Percentiles rank a stretch among this genome's conserved stretches.
Evolutionary conservation across 2,329 filamentous ascomycete genomes (phyloP).

Genomic region (Stemphylium lycopersici): DNA sequence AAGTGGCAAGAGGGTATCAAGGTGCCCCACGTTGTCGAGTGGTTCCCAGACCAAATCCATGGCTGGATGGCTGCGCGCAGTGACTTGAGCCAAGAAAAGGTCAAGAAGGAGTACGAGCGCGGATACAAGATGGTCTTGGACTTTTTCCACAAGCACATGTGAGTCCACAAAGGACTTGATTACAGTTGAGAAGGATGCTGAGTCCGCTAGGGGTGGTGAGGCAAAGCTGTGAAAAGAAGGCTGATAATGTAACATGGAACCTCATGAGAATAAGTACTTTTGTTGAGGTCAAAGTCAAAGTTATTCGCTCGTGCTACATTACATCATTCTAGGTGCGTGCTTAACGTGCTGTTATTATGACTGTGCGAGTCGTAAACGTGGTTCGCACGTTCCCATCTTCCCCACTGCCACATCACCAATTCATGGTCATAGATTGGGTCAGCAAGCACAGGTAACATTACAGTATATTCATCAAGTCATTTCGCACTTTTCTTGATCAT

Average conservation of each 20-base stretch:
- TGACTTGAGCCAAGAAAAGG: conserved; percentile 55
- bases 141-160: conserved; percentile 61
- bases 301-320: too few relatives aligned
- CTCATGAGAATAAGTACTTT: neutral
- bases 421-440: too few relatives aligned
- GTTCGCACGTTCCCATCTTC: too few relatives aligned
- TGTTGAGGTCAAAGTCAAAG: neutral
- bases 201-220: conserved; percentile 22
- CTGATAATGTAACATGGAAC: neutral
- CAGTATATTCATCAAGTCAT: too few relatives aligned
- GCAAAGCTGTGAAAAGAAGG: conserved; percentile 20
- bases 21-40: conserved; percentile 55
- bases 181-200: conserved; percentile 14
- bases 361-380: too few relatives aligned
- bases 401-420: too few relatives aligned
- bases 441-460: too few relatives aligned
- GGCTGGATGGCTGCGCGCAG: conserved; percentile 54
- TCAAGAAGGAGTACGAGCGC: conserved; percentile 58
- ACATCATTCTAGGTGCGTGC: too few relatives aligned
- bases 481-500: too few relatives aligned
- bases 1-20: conserved; percentile 58
- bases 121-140: conserved; percentile 57
- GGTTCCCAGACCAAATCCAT: conserved; percentile 57
- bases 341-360: neutral
- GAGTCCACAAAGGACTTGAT: conserved; percentile 34